Base-by-base conservation (phyloP, 176 grass and related monocot species). In the Zizania latifolia region DNA sequence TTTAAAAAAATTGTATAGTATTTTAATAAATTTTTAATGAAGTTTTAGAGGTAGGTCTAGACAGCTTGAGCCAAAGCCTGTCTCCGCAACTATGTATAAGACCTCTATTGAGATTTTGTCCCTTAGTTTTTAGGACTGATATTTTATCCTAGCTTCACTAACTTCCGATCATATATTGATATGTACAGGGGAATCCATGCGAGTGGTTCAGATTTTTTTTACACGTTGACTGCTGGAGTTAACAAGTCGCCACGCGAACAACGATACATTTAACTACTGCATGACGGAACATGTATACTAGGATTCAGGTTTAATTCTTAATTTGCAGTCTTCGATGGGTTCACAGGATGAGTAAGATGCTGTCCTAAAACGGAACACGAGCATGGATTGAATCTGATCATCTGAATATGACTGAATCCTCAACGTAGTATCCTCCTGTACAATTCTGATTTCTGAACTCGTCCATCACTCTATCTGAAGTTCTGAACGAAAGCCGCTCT, bases 101-200 rank as follows among this genome's bases (percentile, higher is more conserved):
- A 46, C 15, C 43, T 46, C 14, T 46, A 17, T 46, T 4, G 43
- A 46, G 43, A 46, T 46, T 46, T 46, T n/a, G 10, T 46, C 15
- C 43, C 43, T 16, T 14, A 13, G 8, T 44, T 46, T 46, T 46
- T 5, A 17, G 4, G 16, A 46, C 43, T 46, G 43, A 46, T 0
- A 46, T 17, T 44, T 46, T 46, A 15, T 46, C 15, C 6, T 17
- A 17, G 43, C 43, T 46, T 46, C 43, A 1, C 43, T 15, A n/a
- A n/a, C n/a, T n/a, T n/a, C n/a, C n/a, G n/a, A n/a, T n/a, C n/a
- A n/a, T n/a, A n/a, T n/a, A n/a, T n/a, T n/a, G n/a, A n/a, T n/a
- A n/a, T 81, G 68, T 30, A 15, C 8, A 33, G 30, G 68, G 68
- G 19, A 64, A 81, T 81, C 58, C 13, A 81, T 53, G 14, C 19